A percentile compares a stretch with the other conserved stretches of the same genome.
Conservation (phyloP, 2,329 filamentous ascomycete species). For the Colletotrichum spaethianum region DNA sequence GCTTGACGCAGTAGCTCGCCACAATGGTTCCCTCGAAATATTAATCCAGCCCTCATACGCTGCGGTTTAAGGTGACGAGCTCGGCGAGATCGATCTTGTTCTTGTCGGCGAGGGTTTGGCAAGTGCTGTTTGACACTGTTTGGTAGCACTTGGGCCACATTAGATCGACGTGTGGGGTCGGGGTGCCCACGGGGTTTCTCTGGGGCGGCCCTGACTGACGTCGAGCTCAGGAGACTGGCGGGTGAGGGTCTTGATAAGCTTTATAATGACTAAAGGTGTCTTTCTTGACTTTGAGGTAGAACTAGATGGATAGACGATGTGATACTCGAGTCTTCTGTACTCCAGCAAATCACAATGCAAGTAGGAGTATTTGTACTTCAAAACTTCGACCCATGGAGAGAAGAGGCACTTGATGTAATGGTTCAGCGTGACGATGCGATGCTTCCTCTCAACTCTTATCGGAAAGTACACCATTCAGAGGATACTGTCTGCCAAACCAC, state of each 20-base stretch:
- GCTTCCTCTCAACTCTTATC: not conserved
- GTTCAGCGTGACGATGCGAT: not conserved
- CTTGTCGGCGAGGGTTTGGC: constrained; percentile 45
- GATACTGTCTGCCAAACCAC: not conserved
- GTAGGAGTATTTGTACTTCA: not conserved
- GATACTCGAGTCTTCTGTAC: not conserved
- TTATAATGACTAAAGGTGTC: not conserved
- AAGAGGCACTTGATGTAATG: not conserved
- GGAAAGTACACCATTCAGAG: not conserved
- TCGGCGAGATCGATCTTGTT: constrained; percentile 47
- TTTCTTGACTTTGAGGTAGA: not conserved
- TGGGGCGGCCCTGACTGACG: not conserved
- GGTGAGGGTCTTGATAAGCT: not conserved
- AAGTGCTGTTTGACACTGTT: constrained; percentile 25
- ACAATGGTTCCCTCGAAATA: constrained; percentile 25
- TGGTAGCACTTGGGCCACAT: constrained; percentile 21
- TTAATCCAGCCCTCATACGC: constrained; percentile 14
- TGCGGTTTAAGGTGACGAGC: constrained; percentile 45
- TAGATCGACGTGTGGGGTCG: not conserved
- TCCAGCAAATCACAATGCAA: not conserved
- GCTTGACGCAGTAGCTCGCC: constrained; percentile 42
- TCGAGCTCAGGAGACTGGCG: not conserved
- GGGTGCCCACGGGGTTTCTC: not conserved
- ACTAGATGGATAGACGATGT: not conserved
- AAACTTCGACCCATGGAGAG: not conserved